Conservation (phyloP, 345 rosid genomes). For the Populus ilicifolia region DNA sequence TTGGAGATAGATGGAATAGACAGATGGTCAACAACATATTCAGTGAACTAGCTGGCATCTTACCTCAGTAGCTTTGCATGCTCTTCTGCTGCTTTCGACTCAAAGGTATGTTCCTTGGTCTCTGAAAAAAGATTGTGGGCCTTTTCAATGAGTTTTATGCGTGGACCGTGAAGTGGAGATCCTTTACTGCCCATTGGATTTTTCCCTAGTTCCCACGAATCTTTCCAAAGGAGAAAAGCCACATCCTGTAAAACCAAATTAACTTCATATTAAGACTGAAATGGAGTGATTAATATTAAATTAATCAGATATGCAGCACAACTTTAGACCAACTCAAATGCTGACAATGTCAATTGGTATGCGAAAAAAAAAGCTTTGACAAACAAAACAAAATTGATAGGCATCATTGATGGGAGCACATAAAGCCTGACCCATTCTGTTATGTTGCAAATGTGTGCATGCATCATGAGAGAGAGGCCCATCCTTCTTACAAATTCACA, state of each 20-base stretch:
- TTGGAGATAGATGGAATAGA: neutral
- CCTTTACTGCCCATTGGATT: constrained; percentile 98
- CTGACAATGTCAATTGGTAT: neutral
- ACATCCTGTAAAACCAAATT: constrained; percentile 56
- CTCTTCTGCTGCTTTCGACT: constrained; percentile 97
- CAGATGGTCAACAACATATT: neutral
- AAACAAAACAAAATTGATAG: neutral
- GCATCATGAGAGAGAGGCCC: neutral
- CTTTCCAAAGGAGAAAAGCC: constrained; percentile 92
- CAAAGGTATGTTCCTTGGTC: constrained; percentile 87
- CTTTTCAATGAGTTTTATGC: constrained; percentile 81
- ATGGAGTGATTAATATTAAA: neutral
- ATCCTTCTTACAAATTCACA: neutral
- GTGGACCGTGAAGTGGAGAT: constrained; percentile 94
- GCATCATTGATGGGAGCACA: neutral
- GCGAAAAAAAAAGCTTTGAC: neutral
- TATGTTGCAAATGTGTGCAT: neutral
- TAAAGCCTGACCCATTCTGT: neutral
- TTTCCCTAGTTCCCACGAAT: constrained; percentile 86
- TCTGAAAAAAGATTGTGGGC: constrained; percentile 70
- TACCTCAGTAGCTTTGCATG: constrained; percentile 91
- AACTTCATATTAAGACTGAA: constrained; percentile 1
- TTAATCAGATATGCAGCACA: neutral
- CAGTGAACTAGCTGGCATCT: constrained; percentile 1
- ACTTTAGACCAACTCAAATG: neutral